Evolutionary conservation across 1,139 yeast genomes (phyloP).

Genomic region (Trichomonascaceae sp.): DNA sequence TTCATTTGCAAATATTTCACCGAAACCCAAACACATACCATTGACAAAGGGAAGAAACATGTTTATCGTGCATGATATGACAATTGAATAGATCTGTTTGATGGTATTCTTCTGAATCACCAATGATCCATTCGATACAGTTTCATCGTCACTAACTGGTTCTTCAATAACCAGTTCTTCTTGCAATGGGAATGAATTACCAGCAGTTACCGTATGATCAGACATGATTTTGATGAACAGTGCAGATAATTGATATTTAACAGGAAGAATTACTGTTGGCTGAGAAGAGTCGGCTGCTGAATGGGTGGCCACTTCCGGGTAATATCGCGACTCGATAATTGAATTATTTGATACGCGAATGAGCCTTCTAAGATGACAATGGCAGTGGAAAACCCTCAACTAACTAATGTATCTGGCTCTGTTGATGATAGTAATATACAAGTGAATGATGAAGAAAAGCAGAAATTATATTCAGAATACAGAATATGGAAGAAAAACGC

Average conservation of each 20-base stretch:
- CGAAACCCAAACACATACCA: slow-evolving; percentile 95
- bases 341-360: neutral
- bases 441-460: neutral
- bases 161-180: neutral
- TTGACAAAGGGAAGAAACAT: slow-evolving; percentile 80
- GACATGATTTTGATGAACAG: neutral
- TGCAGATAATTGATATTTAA: neutral
- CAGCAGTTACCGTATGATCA: neutral
- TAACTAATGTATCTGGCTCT: neutral
- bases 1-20: slow-evolving; percentile 93
- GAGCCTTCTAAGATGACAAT: neutral
- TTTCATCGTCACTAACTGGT: neutral
- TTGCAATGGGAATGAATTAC: neutral
- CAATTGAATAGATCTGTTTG: slow-evolving; percentile 9
- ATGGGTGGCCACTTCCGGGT: neutral
- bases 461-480: slow-evolving; percentile 43
- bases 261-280: too few relatives aligned
- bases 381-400: neutral
- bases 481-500: slow-evolving; percentile 94
- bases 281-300: neutral
- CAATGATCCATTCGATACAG: neutral
- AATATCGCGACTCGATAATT: neutral
- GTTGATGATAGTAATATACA: neutral
- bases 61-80: slow-evolving; percentile 48
- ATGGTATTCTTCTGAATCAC: neutral